Evolutionary conservation across 495 filamentous ascomycete species (phyloP).

Genomic region (Haplographium delicatum): DNA sequence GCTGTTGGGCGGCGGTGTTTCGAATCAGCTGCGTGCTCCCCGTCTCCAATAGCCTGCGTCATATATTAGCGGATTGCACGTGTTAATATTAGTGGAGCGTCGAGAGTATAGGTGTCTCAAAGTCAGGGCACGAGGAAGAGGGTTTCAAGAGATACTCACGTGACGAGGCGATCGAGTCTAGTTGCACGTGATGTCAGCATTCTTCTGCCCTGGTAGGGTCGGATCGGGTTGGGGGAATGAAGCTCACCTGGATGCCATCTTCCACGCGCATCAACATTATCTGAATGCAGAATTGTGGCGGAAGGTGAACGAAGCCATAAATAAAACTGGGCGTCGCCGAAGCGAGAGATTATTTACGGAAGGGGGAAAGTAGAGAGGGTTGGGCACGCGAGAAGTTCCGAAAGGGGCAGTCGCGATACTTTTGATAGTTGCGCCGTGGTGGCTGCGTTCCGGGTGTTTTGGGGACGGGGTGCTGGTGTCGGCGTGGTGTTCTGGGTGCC

Average conservation of each 20-base stretch:
- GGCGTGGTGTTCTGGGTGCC: not conserved
- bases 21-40: slow-evolving; percentile 92
- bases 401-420: too few species aligned
- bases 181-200: slow-evolving; percentile 24
- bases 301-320: slow-evolving; percentile 12
- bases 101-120: slow-evolving; percentile 5
- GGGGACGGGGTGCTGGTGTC: not conserved
- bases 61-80: slow-evolving; percentile 13
- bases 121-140: slow-evolving; percentile 9
- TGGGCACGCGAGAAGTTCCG: not conserved
- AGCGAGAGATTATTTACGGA: slow-evolving; percentile 4
- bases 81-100: not conserved
- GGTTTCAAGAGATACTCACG: slow-evolving; percentile 54
- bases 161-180: slow-evolving; percentile 88
- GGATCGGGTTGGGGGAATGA: not conserved
- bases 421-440: too few species aligned
- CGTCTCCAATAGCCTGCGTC: slow-evolving; percentile 79
- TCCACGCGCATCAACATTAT: slow-evolving; percentile 26
- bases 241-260: slow-evolving; percentile 51
- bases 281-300: slow-evolving; percentile 1
- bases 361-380: not conserved
- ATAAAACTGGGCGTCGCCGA: slow-evolving; percentile 3
- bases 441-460: too few species aligned
- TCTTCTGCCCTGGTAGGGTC: not conserved
- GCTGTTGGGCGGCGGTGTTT: slow-evolving; percentile 92